Evolutionary conservation across 345 rosid genomes (phyloP), one percentile per base, ranked within the genome.

Genomic region (Populus ilicifolia): DNA sequence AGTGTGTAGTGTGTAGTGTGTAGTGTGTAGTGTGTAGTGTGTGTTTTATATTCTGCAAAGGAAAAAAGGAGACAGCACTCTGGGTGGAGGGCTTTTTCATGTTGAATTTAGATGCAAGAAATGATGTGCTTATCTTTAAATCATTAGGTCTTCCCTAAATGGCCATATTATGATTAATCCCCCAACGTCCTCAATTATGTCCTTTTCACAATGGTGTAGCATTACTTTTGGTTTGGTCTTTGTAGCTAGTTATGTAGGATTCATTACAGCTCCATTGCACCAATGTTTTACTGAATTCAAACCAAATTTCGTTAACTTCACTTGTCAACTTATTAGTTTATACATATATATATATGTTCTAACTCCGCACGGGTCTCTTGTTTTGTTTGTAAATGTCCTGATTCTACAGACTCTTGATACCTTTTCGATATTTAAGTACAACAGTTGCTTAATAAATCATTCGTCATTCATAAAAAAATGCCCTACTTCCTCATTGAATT

Each of bases 91-190:
- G 71, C 73, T 77, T 79, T 80, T 68, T 68, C 71, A 35, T 36
- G 43, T 69, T 79, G 23, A 74, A 73, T 76, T 80, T 84, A 78
- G 83, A 76, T 70, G 76, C 69, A 73, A 79, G 84, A 78, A 82
- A 86, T 82, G 86, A 84, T 82, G 79, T 61, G 67, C 72, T 50
- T 74, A 44, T 64, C 81, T 83, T 80, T 74, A 68, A 75, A 77
- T 80, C 71, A 86, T 80, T 76, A 77, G 84, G 78, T 80, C 59
- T 72, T 79, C 80, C 81, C 75, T 63, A 44, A 75, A 81, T 77
- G 80, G 76, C 80, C 59, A 77, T 68, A 59, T 72, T 59, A 81
- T 82, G 81, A 76, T 79, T 70, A 75, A 25, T 54, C 46, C 67
- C 38, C 72, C 69, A 70, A 39, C 74, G 56, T 16, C 62, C 38